Evolutionary conservation across 1,139 yeast species (phyloP).

Genomic region (Wickerhamiella pararugosa): DNA sequence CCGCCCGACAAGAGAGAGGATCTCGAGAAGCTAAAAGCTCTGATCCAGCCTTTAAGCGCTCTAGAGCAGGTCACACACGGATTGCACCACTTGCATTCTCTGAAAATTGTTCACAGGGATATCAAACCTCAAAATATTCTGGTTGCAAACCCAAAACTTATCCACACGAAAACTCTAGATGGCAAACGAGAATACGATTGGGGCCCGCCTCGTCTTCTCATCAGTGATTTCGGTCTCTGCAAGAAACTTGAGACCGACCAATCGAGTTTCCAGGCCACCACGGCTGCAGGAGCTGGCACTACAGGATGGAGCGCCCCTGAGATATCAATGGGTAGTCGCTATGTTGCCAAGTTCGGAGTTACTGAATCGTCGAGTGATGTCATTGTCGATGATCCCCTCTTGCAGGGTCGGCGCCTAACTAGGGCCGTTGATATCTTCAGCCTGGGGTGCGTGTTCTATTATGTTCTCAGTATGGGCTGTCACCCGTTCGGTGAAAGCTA

Average conservation of each 20-base stretch:
- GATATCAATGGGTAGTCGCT: conserved; percentile 32
- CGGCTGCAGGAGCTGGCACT: conserved; percentile 91
- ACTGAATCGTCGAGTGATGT: conserved; percentile 19
- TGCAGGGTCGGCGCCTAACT: conserved; percentile 49
- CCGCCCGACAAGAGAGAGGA: conserved; percentile 17
- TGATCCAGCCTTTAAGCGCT: conserved; percentile 35
- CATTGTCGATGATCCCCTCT: conserved; percentile 25
- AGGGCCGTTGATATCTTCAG: conserved; percentile 90
- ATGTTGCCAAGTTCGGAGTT: background rate
- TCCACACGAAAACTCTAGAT: conserved; percentile 16
- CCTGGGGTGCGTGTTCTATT: conserved; percentile 85
- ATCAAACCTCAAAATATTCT: conserved; percentile 90
- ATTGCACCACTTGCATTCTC: conserved; percentile 68
- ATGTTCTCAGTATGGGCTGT: conserved; percentile 66
- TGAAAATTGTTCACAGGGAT: conserved; percentile 91
- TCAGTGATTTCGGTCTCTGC: conserved; percentile 92
- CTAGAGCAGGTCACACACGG: conserved; percentile 74
- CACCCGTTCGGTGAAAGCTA: conserved; percentile 94
- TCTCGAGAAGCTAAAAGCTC: conserved; percentile 20
- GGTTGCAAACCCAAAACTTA: conserved; percentile 50
- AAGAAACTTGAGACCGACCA: conserved; percentile 84
- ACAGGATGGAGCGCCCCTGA: conserved; percentile 99
- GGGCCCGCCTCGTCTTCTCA: conserved; percentile 47
- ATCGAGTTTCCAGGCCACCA: conserved; percentile 83
- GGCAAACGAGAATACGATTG: conserved; percentile 9